Base-by-base conservation (phyloP, 352 stramenopile species). In the Phytophthora quininea region DNA sequence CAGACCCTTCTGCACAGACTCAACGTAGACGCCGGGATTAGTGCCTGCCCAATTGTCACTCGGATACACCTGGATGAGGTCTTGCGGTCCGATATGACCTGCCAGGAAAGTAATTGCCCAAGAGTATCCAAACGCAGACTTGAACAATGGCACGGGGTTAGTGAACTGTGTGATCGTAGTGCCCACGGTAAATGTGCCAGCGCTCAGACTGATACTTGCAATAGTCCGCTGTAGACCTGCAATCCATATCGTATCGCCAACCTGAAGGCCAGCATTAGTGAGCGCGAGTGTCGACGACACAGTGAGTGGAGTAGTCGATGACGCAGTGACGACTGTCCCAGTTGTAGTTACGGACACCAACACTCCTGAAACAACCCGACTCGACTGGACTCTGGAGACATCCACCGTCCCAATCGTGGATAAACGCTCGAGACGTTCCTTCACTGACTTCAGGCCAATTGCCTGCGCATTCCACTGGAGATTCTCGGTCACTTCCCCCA, bases 41-140 rank as follows among this genome's bases (percentile, higher is more conserved):
- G 92, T 95, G 3, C 97, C 96, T 0, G 89, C 76, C 97, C 96
- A 99, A 11, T 89, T 97, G 52, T 98, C 91, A 31, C 92, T 96
- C 11, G 91, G 71, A 7, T 48, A 79, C 19, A 93, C 89, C 58
- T 90, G 68, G n/a, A 99, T 78, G 5, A 96, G 58, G 3, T 93
- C 84, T 58, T 98, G 91, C 10, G 97, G 74, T 0, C 89, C 89
- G 3, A 96, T 77, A 55, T 96, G 86, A 4, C 89, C 89, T 2
- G 74, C 73, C 5, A 77, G 57, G 62, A 97, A 96, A 0, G 89
- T 95, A 38, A 97, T 84, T 4, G 63, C 59, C 89, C 88, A 97
- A 38, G 88, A 62, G 51, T 79, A 96, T 2, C 88, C 88, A 54
- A 78, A 88, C 3, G 85, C 84, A 10, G 50, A 86, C 30, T 65